These are phyloP conservation scores for Volvox reticuliferus DNA, from an alignment of 139 green algal genomes.

Conservation along the genomic window DNA sequence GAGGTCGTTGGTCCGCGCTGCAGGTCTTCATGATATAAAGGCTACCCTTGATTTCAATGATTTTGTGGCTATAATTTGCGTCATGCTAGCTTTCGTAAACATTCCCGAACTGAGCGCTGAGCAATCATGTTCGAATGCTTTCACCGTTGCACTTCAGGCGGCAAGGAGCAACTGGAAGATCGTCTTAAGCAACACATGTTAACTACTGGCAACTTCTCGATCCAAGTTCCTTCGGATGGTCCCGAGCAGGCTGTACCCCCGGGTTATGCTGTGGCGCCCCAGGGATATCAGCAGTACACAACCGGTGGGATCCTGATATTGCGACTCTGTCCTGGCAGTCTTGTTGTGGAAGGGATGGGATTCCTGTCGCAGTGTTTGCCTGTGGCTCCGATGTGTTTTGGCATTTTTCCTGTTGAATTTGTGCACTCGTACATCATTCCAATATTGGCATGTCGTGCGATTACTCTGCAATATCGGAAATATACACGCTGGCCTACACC, in stretches of 20 bases:
- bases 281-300: constrained; percentile 68
- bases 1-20: neutral
- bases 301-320: neutral
- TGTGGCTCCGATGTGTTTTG: too few species aligned
- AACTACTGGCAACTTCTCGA: constrained; percentile 30
- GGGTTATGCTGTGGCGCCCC: constrained; percentile 28
- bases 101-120: neutral
- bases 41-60: too few species aligned
- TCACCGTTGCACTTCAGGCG: neutral
- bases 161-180: constrained; percentile 20
- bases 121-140: neutral
- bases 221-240: neutral
- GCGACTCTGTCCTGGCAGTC: too few species aligned
- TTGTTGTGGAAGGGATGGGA: too few species aligned
- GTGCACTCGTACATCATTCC: too few species aligned
- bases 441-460: too few species aligned
- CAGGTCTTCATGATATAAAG: neutral
- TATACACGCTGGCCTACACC: too few species aligned
- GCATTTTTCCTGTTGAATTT: too few species aligned
- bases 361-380: too few species aligned
- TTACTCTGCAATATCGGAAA: too few species aligned
- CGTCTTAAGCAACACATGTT: constrained; percentile 44
- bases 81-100: too few species aligned
- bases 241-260: neutral
- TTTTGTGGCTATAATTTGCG: too few species aligned